Evolutionary conservation across 352 stramenopile species (phyloP).

Genomic region (Peronosclerospora sorghi): DNA sequence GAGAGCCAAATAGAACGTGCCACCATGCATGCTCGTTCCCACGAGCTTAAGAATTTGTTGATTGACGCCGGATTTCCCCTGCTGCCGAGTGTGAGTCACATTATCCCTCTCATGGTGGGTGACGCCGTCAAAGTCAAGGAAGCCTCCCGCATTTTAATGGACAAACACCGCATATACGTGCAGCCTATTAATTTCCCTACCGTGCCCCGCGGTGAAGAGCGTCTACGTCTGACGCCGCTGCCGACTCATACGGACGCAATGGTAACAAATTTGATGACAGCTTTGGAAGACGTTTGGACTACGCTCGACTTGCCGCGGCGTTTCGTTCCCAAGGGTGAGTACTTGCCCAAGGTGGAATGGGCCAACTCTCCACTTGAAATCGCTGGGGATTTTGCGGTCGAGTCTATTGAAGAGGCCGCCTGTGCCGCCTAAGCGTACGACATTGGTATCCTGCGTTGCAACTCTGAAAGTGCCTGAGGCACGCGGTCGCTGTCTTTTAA

Average conservation of each 20-base stretch:
- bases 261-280: constrained; percentile 75
- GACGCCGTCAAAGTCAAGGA: constrained; percentile 85
- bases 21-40: constrained; percentile 75
- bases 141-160: constrained; percentile 82
- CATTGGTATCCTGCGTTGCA: too few relatives aligned
- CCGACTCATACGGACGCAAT: constrained; percentile 83
- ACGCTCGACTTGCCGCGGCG: constrained; percentile 66
- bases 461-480: too few relatives aligned
- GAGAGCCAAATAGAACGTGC: constrained; percentile 72
- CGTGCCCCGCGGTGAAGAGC: constrained; percentile 81
- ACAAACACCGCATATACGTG: constrained; percentile 87
- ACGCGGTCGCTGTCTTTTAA: too few relatives aligned
- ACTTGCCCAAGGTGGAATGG: constrained; percentile 75
- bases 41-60: constrained; percentile 75
- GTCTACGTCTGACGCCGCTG: constrained; percentile 78
- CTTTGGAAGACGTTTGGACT: constrained; percentile 81
- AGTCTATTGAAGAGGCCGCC: constrained; percentile 19
- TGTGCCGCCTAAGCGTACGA: constrained; percentile 20
- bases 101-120: constrained; percentile 83
- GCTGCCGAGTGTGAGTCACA: constrained; percentile 81
- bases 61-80: constrained; percentile 78
- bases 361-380: constrained; percentile 45
- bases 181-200: constrained; percentile 90
- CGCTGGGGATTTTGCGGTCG: constrained; percentile 30
- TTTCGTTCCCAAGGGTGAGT: constrained; percentile 50